Evolutionary conservation across 495 filamentous ascomycete genomes (phyloP).

Genomic region (Acidiella bohemica): DNA sequence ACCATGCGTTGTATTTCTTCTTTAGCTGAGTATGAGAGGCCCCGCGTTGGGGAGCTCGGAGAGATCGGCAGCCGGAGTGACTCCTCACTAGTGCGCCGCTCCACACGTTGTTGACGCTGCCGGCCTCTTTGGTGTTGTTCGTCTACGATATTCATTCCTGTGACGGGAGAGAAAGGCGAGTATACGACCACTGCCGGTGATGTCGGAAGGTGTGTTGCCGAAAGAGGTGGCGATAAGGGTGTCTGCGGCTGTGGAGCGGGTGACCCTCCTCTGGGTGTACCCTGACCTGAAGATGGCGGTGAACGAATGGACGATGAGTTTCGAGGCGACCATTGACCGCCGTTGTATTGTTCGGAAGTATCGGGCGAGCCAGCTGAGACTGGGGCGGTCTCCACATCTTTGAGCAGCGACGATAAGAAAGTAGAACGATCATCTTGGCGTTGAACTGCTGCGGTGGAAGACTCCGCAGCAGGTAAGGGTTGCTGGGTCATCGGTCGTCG

Average conservation of each 20-base stretch:
- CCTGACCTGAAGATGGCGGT: slow-evolving; percentile 50
- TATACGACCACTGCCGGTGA: slow-evolving; percentile 33
- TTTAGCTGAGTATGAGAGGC: slow-evolving; percentile 58
- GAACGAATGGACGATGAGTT: slow-evolving; percentile 64
- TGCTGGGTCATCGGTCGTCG: slow-evolving; percentile 41
- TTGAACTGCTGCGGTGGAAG: slow-evolving; percentile 22
- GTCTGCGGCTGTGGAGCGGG: slow-evolving; percentile 58
- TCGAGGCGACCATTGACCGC: slow-evolving; percentile 33
- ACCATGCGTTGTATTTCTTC: slow-evolving; percentile 73
- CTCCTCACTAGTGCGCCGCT: slow-evolving; percentile 11
- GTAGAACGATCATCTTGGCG: slow-evolving; percentile 35
- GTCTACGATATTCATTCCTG: slow-evolving; percentile 25
- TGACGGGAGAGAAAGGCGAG: slow-evolving; percentile 47
- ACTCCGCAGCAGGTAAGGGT: slow-evolving; percentile 28
- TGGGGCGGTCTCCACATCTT: slow-evolving; percentile 67
- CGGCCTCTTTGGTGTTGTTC: slow-evolving; percentile 11
- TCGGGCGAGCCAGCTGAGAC: slow-evolving; percentile 28
- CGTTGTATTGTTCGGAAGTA: slow-evolving; percentile 11
- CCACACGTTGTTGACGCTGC: slow-evolving; percentile 6
- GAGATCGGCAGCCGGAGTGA: slow-evolving; percentile 21
- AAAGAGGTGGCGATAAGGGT: slow-evolving; percentile 57
- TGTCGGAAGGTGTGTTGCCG: slow-evolving; percentile 28
- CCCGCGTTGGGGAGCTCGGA: slow-evolving; percentile 23
- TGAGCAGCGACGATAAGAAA: slow-evolving; percentile 72
- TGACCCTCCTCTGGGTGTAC: slow-evolving; percentile 56